These are phyloP conservation scores for Candida ficus DNA, from an alignment of 805 yeast genomes.

Conservation along the genomic window DNA sequence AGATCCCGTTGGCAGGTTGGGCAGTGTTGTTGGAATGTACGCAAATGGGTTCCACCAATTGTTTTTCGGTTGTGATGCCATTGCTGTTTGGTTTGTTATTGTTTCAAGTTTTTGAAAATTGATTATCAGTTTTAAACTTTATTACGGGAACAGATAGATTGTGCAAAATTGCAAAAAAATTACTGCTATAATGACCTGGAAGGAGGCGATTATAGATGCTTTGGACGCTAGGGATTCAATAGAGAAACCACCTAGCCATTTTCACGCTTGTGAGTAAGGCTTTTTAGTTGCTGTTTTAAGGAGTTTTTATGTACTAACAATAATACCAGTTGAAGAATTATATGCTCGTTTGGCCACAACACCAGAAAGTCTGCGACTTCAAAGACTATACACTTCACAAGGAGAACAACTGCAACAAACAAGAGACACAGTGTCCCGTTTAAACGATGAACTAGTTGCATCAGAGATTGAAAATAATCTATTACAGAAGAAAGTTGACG, in stretches of 20 bases:
- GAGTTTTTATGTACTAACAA: neutral
- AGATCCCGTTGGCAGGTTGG: constrained; percentile 4
- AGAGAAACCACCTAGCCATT: constrained; percentile 6
- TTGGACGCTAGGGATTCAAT: constrained; percentile 15
- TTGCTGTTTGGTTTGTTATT: too few species aligned
- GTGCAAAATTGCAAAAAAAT: neutral
- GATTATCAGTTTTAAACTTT: too few species aligned
- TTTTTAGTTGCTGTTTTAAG: neutral
- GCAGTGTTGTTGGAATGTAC: constrained; percentile 2
- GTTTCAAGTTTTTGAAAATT: too few species aligned
- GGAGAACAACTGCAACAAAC: constrained; percentile 33
- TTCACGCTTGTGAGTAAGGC: constrained; percentile 11
- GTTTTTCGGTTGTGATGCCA: too few species aligned
- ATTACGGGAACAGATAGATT: neutral
- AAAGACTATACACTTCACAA: constrained; percentile 24
- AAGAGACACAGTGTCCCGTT: constrained; percentile 49
- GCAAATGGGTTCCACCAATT: constrained; percentile 6
- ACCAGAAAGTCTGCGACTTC: constrained; percentile 21
- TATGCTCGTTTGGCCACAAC: constrained; percentile 12
- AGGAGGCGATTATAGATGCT: constrained; percentile 1
- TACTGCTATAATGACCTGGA: constrained; percentile 13
- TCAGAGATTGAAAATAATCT: constrained; percentile 50
- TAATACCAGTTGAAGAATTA: constrained; percentile 9
- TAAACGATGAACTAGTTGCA: constrained; percentile 65
- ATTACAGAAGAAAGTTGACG: constrained; percentile 28